Evolutionary conservation across 495 filamentous ascomycete species (phyloP).

Genomic region (Sabuloglossum arenarium): DNA sequence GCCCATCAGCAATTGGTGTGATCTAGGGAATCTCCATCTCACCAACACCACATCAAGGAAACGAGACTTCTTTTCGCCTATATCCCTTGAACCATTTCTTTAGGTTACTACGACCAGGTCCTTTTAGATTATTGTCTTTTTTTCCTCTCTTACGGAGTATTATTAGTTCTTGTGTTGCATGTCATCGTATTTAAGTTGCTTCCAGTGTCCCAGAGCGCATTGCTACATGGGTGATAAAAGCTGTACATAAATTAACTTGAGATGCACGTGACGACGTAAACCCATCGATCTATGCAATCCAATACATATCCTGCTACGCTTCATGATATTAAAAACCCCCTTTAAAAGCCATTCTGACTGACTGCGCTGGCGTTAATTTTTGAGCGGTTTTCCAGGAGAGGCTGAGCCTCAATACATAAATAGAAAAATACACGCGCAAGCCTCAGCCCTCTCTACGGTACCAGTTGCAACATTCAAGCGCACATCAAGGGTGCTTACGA

Average conservation of each 20-base stretch:
- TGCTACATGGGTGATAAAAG: too few relatives aligned
- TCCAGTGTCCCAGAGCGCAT: neutral
- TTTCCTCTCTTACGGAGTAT: neutral
- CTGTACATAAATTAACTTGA: too few relatives aligned
- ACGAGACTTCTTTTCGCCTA: conserved; percentile 5
- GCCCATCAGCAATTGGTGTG: conserved; percentile 8
- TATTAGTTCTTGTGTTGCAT: neutral
- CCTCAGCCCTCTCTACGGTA: neutral
- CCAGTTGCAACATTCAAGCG: neutral
- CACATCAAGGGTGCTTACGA: neutral
- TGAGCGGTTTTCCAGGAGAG: neutral
- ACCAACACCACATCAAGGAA: conserved; percentile 1
- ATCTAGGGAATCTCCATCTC: conserved; percentile 4
- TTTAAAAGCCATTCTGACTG: neutral
- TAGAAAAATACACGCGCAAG: neutral
- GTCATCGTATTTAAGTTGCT: neutral
- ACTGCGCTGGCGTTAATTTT: neutral
- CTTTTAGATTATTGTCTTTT: neutral
- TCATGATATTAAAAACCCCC: too few relatives aligned
- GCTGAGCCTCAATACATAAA: neutral
- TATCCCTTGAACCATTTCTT: neutral
- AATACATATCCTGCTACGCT: too few relatives aligned
- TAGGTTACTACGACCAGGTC: neutral
- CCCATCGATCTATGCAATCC: too few relatives aligned
- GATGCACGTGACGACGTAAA: too few relatives aligned